Evolutionary conservation across 345 rosid genomes (phyloP).

Genomic region (Schrenkiella parvula): DNA sequence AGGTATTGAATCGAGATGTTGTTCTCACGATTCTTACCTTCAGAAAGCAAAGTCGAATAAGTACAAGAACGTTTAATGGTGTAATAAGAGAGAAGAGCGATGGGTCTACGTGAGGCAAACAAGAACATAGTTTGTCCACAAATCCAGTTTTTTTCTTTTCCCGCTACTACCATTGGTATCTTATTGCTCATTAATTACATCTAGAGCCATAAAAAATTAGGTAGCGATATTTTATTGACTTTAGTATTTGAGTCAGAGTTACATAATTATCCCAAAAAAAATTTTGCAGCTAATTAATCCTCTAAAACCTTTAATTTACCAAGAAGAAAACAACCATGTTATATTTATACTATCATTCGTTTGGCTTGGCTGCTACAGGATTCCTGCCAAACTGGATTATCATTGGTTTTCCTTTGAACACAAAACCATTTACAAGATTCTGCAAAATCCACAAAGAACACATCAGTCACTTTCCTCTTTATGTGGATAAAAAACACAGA

Average conservation of each 20-base stretch:
- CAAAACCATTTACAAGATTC: constrained; percentile 81
- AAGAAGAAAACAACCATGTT: neutral
- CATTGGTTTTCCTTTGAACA: constrained; percentile 83
- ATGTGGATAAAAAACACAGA: neutral
- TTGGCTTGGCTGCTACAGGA: constrained; percentile 53
- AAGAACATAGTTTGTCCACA: constrained; percentile 11
- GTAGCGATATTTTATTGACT: neutral
- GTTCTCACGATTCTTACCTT: neutral
- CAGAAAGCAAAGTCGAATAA: constrained; percentile 21
- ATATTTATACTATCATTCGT: constrained; percentile 17
- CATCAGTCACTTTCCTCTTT: neutral
- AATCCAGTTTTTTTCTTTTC: neutral
- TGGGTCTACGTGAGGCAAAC: neutral
- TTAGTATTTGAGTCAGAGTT: neutral
- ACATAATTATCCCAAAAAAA: neutral
- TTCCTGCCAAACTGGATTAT: constrained; percentile 87
- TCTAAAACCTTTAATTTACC: neutral
- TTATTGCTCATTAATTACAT: neutral
- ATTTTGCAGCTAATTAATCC: neutral
- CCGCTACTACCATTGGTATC: neutral
- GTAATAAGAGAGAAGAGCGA: neutral
- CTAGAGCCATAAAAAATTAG: neutral
- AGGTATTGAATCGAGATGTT: constrained; percentile 7
- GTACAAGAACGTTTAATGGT: constrained; percentile 13
- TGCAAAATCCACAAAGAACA: constrained; percentile 35